Evolutionary conservation across 768 basidiomycete species (phyloP), one percentile per base, ranked within the genome.

Genomic region (Trametopsis cervina): DNA sequence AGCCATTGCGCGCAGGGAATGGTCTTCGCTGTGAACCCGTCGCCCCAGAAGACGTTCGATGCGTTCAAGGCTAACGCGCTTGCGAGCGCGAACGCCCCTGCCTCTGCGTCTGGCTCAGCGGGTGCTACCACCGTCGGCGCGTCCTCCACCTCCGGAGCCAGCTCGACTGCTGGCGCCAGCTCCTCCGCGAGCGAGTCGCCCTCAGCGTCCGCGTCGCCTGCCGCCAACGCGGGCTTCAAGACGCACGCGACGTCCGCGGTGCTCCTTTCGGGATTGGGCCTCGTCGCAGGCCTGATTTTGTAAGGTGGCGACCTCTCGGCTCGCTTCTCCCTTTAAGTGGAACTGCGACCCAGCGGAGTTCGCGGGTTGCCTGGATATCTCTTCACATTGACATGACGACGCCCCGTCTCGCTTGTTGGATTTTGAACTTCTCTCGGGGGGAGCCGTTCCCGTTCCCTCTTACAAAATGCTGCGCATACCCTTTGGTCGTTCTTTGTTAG

Each of bases 11-110:
- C 64, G 25, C 22, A 40, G 4, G 80, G 80, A 54, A 80, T 81
- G 80, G 80, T 83, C 40, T 80, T 81, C 60, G 72, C 78, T 26
- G 61, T 80, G 26, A 80, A 80, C 58, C 70, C 74, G 9, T 69
- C 68, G n/a, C 59, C 68, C 2, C 58, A 63, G 7, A 76, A 74
- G 65, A 68, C 62, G 40, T 78, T 76, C 51, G 66, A 55, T 0
- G 63, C 62, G 20, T 81, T 74, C 72, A 70, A 73, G 38, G 70
- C 18, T 9, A 27, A 25, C 65, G 61, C 42, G 46, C 40, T 38
- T 20, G 17, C 13, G 25, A 17, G 27, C 26, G 17, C 51, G 24
- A 42, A 35, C 26, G 40, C 44, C n/a, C 40, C 57, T 2, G 61
- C 57, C 12, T 44, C 47, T 23, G 41, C 63, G 4, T 46, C 62